These are phyloP conservation scores for Tillandsia fasciculata DNA, from an alignment of 176 grass and related monocot species.

Conservation along the genomic window DNA sequence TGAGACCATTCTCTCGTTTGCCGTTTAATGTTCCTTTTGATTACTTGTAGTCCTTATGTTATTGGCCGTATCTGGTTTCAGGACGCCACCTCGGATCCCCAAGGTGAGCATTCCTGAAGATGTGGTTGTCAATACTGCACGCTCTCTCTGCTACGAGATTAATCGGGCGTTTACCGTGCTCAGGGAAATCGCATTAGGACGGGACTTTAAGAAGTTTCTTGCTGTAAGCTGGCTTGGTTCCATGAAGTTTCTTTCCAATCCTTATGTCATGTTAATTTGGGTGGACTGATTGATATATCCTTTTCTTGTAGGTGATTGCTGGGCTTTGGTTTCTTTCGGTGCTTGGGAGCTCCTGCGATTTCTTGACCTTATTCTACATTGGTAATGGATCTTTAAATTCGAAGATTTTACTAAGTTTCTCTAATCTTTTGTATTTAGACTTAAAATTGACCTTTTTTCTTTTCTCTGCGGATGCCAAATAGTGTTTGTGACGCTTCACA, in stretches of 20 bases:
- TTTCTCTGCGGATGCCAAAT: not conserved
- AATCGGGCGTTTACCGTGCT: slow-evolving; percentile 58
- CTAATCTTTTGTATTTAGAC: not conserved
- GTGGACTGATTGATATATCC: not conserved
- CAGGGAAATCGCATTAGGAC: slow-evolving; percentile 63
- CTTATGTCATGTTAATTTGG: not conserved
- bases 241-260: not conserved
- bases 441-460: not conserved
- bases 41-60: not conserved
- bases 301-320: slow-evolving; percentile 47
- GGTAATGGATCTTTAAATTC: slow-evolving; percentile 32
- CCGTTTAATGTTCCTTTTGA: not conserved
- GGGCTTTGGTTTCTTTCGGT: slow-evolving; percentile 69
- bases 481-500: slow-evolving; percentile 51
- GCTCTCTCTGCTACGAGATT: slow-evolving; percentile 54
- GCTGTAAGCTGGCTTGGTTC: not conserved
- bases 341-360: slow-evolving; percentile 44
- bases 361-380: slow-evolving; percentile 61
- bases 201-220: slow-evolving; percentile 42
- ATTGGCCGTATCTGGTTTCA: not conserved
- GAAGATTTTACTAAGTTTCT: not conserved
- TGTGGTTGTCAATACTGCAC: slow-evolving; percentile 45
- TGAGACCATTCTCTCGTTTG: slow-evolving; percentile 2
- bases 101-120: slow-evolving; percentile 68
- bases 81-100: slow-evolving; percentile 21